phyloP scores from a whole-genome alignment of 129 eudicot genomes.

The Centaurea solstitialis region DNA sequence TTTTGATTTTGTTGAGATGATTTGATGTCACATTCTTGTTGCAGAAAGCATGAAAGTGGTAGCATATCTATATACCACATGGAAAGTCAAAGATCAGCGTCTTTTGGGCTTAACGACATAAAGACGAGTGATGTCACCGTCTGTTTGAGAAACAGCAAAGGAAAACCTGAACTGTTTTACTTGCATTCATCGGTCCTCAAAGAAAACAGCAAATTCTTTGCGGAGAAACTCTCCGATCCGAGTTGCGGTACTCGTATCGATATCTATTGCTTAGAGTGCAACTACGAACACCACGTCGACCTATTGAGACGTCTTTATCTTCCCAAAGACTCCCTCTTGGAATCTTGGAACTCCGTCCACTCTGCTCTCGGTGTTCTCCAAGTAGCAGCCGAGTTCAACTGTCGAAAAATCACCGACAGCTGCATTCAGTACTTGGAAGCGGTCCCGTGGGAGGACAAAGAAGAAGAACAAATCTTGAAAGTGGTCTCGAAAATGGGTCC shows the following conservation, averaged over 20 bases:
- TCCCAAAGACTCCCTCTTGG: constrained; percentile 45
- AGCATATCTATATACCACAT: constrained; percentile 37
- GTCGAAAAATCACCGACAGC: constrained; percentile 51
- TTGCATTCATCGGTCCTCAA: constrained; percentile 54
- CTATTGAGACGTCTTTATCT: constrained; percentile 53
- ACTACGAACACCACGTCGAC: constrained; percentile 60
- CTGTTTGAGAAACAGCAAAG: constrained; percentile 51
- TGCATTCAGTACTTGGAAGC: constrained; percentile 80
- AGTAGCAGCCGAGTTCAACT: constrained; percentile 45
- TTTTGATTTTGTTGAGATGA: background rate
- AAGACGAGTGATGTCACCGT: constrained; percentile 52
- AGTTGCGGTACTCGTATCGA: constrained; percentile 39
- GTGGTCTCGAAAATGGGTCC: constrained; percentile 62
- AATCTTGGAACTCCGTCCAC: constrained; percentile 63
- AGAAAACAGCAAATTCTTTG: constrained; percentile 62
- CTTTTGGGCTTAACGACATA: constrained; percentile 46
- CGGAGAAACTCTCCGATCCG: constrained; percentile 46
- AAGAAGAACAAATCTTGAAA: constrained; percentile 64
- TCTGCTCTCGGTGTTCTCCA: constrained; percentile 71
- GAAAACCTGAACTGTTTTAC: constrained; percentile 48
- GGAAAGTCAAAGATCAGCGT: constrained; percentile 39
- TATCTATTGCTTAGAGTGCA: constrained; percentile 54
- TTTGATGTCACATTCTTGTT: background rate
- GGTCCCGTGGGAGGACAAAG: constrained; percentile 84
- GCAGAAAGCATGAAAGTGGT: constrained; percentile 54